Evolutionary conservation across 371 early-diverging fungal species (phyloP).

Genomic region (Blakeslea trispora): DNA sequence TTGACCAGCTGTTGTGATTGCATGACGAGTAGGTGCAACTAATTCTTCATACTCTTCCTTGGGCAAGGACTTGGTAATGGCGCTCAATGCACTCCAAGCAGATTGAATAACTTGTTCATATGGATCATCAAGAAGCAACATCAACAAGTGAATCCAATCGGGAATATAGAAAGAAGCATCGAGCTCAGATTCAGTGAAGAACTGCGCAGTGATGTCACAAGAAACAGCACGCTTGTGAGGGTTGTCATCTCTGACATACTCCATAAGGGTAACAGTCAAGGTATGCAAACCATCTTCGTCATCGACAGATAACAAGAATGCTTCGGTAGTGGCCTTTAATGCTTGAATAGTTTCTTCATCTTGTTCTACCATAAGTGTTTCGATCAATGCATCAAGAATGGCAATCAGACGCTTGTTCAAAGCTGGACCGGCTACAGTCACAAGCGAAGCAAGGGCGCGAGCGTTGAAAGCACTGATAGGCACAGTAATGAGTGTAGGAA

Average conservation of each 20-base stretch:
- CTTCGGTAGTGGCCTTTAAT: slow-evolving; percentile 66
- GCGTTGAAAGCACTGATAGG: slow-evolving; percentile 94
- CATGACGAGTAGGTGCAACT: slow-evolving; percentile 71
- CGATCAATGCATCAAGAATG: slow-evolving; percentile 83
- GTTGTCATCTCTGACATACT: slow-evolving; percentile 62
- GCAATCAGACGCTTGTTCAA: slow-evolving; percentile 79
- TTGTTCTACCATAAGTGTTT: slow-evolving; percentile 62
- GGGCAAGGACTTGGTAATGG: slow-evolving; percentile 77
- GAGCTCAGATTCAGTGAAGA: slow-evolving; percentile 69
- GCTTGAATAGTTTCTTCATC: slow-evolving; percentile 72
- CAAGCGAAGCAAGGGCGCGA: slow-evolving; percentile 83
- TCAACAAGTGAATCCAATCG: slow-evolving; percentile 84
- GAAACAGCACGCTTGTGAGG: slow-evolving; percentile 56
- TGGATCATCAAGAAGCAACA: slow-evolving; percentile 68
- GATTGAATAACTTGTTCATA: slow-evolving; percentile 62
- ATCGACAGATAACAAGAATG: slow-evolving; percentile 71
- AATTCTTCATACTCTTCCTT: slow-evolving; percentile 84
- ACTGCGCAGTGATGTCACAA: slow-evolving; percentile 63
- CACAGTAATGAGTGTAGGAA: slow-evolving; percentile 86
- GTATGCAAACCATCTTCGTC: slow-evolving; percentile 77
- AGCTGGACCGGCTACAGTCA: slow-evolving; percentile 90
- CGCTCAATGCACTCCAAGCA: slow-evolving; percentile 80
- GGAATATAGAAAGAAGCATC: slow-evolving; percentile 70
- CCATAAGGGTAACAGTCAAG: slow-evolving; percentile 71
- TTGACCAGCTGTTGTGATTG: slow-evolving; percentile 63